These are phyloP conservation scores for Aspergillus udagawae DNA, from an alignment of 2,329 filamentous ascomycete species.

Conservation along the genomic window DNA sequence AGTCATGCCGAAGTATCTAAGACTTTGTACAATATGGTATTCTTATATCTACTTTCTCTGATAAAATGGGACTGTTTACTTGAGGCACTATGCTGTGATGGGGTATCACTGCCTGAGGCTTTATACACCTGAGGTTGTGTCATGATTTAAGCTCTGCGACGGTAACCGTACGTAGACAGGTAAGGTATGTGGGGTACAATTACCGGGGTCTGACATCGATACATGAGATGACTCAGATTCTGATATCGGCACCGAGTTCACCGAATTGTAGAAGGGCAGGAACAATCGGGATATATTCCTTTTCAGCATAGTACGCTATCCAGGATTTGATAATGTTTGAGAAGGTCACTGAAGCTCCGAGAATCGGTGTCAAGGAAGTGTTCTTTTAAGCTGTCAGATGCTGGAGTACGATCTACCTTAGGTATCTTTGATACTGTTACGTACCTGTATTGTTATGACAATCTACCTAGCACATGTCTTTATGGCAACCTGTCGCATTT, in stretches of 20 bases:
- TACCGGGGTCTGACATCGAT: not conserved
- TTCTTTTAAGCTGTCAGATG: not conserved
- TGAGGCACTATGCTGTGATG: too few relatives aligned
- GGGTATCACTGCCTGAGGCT: not conserved
- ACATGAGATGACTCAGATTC: not conserved
- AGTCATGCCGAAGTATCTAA: not conserved
- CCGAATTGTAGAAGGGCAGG: not conserved
- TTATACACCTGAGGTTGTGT: not conserved
- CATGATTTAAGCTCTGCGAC: not conserved
- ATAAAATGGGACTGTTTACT: too few relatives aligned
- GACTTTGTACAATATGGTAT: too few relatives aligned
- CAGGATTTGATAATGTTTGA: not conserved
- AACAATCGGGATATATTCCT: not conserved
- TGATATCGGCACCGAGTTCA: not conserved
- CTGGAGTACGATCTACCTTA: not conserved
- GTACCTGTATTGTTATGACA: slow-evolving; percentile 4
- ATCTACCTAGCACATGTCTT: slow-evolving; percentile 9
- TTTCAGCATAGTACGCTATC: not conserved
- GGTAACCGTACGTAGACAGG: not conserved
- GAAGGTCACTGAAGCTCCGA: not conserved
- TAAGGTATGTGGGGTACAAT: not conserved
- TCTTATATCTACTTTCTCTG: too few relatives aligned
- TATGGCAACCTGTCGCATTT: slow-evolving; percentile 8
- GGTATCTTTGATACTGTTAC: slow-evolving; percentile 10
- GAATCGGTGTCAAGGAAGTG: not conserved